Conservation (phyloP, 1,284 basidiomycete genomes). For the Rhodotorula mucilaginosa region DNA sequence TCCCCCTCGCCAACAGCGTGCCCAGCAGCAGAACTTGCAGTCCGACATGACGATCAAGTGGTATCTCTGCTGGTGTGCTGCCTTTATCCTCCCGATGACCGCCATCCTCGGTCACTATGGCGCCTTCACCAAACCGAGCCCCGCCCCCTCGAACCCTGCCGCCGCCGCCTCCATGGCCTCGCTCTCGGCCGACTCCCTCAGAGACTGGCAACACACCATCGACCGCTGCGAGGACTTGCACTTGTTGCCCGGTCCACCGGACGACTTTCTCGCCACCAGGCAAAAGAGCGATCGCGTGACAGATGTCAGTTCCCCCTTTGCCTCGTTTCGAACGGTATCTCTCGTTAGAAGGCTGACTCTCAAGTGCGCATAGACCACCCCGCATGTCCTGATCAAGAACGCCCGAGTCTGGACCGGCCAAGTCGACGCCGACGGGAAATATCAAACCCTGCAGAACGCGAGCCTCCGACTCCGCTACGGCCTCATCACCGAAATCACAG, state of each 20-base stretch:
- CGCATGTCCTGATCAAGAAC: slow-evolving; percentile 61
- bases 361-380: slow-evolving; percentile 9
- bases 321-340: too few relatives aligned
- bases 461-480: slow-evolving; percentile 53
- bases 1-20: too few relatives aligned
- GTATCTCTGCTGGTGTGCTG: too few relatives aligned
- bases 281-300: slow-evolving; percentile 13
- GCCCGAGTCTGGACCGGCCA: slow-evolving; percentile 76
- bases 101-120: neutral
- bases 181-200: neutral
- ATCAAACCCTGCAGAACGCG: slow-evolving; percentile 58
- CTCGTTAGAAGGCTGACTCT: neutral
- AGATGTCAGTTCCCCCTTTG: neutral
- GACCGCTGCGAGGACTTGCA: slow-evolving; percentile 19
- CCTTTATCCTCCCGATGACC: neutral
- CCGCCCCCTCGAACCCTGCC: neutral
- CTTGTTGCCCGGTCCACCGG: slow-evolving; percentile 18
- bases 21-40: too few relatives aligned
- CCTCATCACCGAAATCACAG: slow-evolving; percentile 52
- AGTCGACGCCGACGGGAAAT: slow-evolving; percentile 55
- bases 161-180: slow-evolving; percentile 9
- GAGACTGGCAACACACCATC: slow-evolving; percentile 2
- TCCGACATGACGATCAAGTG: too few relatives aligned
- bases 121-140: neutral
- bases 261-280: neutral